Evolutionary conservation across 2,329 filamentous ascomycete genomes (phyloP).

Genomic region (Leptodontidium sp.): DNA sequence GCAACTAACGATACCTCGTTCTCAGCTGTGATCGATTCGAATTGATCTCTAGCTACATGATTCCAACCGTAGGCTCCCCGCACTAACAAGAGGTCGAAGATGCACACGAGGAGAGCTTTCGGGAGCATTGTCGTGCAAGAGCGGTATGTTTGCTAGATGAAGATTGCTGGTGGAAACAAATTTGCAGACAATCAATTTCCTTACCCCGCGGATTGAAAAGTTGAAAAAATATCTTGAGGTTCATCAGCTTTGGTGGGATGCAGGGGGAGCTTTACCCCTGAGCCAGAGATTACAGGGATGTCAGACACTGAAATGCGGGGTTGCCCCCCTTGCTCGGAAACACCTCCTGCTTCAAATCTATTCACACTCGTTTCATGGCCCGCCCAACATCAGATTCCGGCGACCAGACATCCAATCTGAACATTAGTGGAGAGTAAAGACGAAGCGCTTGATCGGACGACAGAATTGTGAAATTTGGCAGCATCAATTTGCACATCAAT

Average conservation of each 20-base stretch:
- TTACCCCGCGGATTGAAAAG: neutral
- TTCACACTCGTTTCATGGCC: neutral
- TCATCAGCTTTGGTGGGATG: neutral
- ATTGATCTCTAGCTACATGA: constrained; percentile 26
- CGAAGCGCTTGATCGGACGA: constrained; percentile 13
- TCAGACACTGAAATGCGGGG: constrained; percentile 20
- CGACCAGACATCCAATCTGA: too few relatives aligned
- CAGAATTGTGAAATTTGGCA: too few relatives aligned
- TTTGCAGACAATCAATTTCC: too few relatives aligned
- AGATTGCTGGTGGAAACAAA: too few relatives aligned
- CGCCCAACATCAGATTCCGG: too few relatives aligned
- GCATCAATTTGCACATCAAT: too few relatives aligned
- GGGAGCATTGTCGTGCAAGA: constrained; percentile 20
- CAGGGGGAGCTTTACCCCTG: constrained; percentile 22
- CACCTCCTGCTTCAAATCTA: constrained; percentile 20
- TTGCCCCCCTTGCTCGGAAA: neutral
- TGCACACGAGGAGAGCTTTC: constrained; percentile 13
- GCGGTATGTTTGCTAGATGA: too few relatives aligned
- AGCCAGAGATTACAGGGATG: constrained; percentile 3
- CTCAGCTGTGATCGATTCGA: constrained; percentile 18
- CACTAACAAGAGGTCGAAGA: constrained; percentile 20
- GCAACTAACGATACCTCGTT: constrained; percentile 31
- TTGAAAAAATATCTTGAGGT: neutral
- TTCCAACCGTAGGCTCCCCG: constrained; percentile 29
- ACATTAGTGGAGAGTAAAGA: too few relatives aligned